A percentile compares a stretch with the other conserved stretches of the same genome.
Conservation (phyloP, 1,284 basidiomycete genomes). For the Sporisorium graminicola region DNA sequence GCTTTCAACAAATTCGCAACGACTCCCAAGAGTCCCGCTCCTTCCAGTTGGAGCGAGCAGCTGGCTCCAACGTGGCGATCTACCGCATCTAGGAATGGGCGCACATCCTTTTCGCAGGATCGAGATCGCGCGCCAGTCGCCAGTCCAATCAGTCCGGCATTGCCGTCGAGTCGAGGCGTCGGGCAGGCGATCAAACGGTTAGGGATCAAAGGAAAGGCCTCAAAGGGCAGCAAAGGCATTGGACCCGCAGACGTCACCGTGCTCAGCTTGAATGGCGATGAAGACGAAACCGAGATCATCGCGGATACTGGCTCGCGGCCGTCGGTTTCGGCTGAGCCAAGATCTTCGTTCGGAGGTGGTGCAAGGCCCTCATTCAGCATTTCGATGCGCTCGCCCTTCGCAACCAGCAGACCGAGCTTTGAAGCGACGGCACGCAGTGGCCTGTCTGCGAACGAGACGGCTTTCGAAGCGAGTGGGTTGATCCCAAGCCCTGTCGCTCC, state of each 20-base stretch:
- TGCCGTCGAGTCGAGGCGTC: slow-evolving; percentile 19
- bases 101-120: slow-evolving; percentile 47
- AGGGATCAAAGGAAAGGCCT: slow-evolving; percentile 24
- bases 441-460: slow-evolving; percentile 17
- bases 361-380: slow-evolving; percentile 26
- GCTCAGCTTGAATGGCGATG: slow-evolving; percentile 17
- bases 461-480: slow-evolving; percentile 18
- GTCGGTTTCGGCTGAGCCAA: slow-evolving; percentile 29
- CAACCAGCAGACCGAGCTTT: slow-evolving; percentile 22
- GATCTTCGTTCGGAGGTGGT: slow-evolving; percentile 29
- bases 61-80: slow-evolving; percentile 38
- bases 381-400: slow-evolving; percentile 19
- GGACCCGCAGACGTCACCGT: slow-evolving; percentile 30
- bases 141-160: slow-evolving; percentile 37
- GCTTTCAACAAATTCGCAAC: slow-evolving; percentile 1
- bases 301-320: slow-evolving; percentile 13
- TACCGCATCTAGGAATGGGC: slow-evolving; percentile 23
- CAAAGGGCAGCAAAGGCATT: slow-evolving; percentile 33
- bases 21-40: slow-evolving; percentile 26
- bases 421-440: slow-evolving; percentile 19
- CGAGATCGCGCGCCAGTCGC: slow-evolving; percentile 45
- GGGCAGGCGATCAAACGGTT: slow-evolving; percentile 31
- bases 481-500: slow-evolving; percentile 26
- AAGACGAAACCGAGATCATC: background rate
- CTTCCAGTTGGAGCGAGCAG: slow-evolving; percentile 18